Percentiles rank a stretch among this genome's conserved stretches.
Evolutionary conservation across 2,329 filamentous ascomycete genomes (phyloP).

Genomic region (Claviceps digitariae): DNA sequence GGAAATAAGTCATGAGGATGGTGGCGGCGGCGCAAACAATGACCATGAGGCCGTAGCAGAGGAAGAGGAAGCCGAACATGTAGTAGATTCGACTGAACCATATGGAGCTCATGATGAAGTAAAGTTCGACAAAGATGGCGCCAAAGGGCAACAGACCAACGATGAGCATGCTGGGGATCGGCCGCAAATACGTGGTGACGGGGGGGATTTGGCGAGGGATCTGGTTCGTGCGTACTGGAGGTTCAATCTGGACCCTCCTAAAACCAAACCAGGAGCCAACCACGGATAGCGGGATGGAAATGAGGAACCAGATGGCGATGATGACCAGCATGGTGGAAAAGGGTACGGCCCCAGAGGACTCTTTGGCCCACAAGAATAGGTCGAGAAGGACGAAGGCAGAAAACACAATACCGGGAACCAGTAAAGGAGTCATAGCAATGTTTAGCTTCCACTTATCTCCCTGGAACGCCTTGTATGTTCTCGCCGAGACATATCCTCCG

Average conservation of each 20-base stretch:
- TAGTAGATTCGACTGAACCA: constrained; percentile 99
- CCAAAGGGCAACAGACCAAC: constrained; percentile 90
- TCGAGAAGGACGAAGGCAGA: constrained; percentile 83
- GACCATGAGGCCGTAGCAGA: constrained; percentile 96
- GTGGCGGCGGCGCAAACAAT: constrained; percentile 88
- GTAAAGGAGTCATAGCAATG: constrained; percentile 72
- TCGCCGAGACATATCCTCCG: constrained; percentile 77
- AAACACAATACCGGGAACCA: constrained; percentile 82
- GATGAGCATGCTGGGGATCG: constrained; percentile 78
- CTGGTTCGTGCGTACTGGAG: constrained; percentile 90
- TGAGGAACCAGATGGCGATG: constrained; percentile 89
- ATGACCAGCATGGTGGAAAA: constrained; percentile 95
- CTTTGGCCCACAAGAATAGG: constrained; percentile 88
- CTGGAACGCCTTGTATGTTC: constrained; percentile 87
- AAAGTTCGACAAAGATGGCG: constrained; percentile 95
- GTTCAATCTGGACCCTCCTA: constrained; percentile 54
- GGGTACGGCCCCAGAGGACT: constrained; percentile 84
- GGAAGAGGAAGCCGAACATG: constrained; percentile 98
- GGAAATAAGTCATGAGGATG: constrained; percentile 87
- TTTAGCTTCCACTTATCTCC: constrained; percentile 93
- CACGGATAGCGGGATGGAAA: constrained; percentile 83
- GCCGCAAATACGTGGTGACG: constrained; percentile 66
- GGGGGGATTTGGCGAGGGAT: constrained; percentile 94
- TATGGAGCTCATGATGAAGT: constrained; percentile 98
- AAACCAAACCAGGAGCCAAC: constrained; percentile 91